Percentiles rank a stretch among this genome's conserved stretches.
These are phyloP conservation scores for Xylariaceae sp. DNA, from an alignment of 2,329 filamentous ascomycete genomes.

Conservation along the genomic window DNA sequence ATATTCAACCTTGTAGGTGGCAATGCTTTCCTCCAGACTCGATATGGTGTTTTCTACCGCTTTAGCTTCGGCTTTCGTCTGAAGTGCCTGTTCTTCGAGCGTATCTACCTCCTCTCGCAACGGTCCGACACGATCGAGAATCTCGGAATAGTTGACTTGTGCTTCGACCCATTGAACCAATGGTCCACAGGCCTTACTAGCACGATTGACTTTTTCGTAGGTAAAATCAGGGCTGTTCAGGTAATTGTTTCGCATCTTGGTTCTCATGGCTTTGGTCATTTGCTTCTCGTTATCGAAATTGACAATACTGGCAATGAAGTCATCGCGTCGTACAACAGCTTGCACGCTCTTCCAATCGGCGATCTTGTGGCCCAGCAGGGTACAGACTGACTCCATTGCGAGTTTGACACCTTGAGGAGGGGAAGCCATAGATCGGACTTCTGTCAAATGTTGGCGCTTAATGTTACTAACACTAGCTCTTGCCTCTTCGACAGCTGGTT, in stretches of 20 bases:
- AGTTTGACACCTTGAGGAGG: constrained; percentile 88
- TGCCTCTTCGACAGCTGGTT: constrained; percentile 89
- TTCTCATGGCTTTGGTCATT: constrained; percentile 80
- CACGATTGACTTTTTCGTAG: constrained; percentile 92
- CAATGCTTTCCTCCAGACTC: constrained; percentile 84
- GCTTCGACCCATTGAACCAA: constrained; percentile 96
- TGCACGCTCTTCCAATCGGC: constrained; percentile 91
- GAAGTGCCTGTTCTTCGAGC: constrained; percentile 82
- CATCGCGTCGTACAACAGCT: constrained; percentile 82
- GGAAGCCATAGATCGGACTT: constrained; percentile 95
- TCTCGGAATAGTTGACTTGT: constrained; percentile 97
- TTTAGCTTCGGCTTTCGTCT: constrained; percentile 91
- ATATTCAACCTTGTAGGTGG: constrained; percentile 93
- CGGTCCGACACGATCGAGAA: constrained; percentile 89
- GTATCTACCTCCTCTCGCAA: constrained; percentile 84
- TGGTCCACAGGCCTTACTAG: constrained; percentile 94
- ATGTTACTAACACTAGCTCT: constrained; percentile 98
- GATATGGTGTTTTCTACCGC: constrained; percentile 86
- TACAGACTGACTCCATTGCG: constrained; percentile 94
- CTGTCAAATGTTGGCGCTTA: constrained; percentile 93
- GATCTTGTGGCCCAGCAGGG: constrained; percentile 84
- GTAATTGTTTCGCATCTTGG: constrained; percentile 91
- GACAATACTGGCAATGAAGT: constrained; percentile 97
- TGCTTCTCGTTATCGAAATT: constrained; percentile 93
- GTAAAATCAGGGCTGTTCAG: constrained; percentile 93